phyloP scores from a whole-genome alignment of 2,329 filamentous ascomycete genomes.

The Alternaria consortialis region DNA sequence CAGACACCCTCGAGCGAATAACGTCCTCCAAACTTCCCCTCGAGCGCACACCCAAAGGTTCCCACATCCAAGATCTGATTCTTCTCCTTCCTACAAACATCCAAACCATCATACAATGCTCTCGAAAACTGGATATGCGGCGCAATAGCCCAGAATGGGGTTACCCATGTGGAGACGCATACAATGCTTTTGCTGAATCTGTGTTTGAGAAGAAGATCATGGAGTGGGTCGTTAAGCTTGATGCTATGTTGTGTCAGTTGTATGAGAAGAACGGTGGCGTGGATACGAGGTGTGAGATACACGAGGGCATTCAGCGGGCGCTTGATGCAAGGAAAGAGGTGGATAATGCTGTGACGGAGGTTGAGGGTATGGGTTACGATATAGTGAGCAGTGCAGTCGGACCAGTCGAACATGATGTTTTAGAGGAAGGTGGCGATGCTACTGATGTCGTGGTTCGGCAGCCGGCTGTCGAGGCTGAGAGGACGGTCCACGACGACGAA shows the following conservation, averaged over 20 bases:
- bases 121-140: conserved; percentile 31
- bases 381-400: not conserved
- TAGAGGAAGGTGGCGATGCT: no score
- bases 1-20: conserved; percentile 30
- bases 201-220: conserved; percentile 15
- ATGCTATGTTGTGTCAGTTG: conserved; percentile 17
- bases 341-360: not conserved
- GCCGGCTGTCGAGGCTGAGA: not conserved
- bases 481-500: not conserved
- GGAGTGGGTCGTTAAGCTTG: conserved; percentile 28
- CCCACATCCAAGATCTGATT: conserved; percentile 35
- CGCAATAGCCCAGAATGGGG: conserved; percentile 34
- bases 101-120: conserved; percentile 12
- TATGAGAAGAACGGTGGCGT: conserved; percentile 18
- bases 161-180: conserved; percentile 13
- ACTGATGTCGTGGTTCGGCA: not conserved
- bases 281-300: conserved; percentile 19
- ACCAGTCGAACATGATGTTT: not conserved
- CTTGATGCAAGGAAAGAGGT: conserved; percentile 8
- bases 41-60: conserved; percentile 47
- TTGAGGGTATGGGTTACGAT: not conserved
- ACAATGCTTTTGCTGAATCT: conserved; percentile 18
- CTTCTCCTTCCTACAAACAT: conserved; percentile 8
- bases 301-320: conserved; percentile 24
- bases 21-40: conserved; percentile 52